Conservation (phyloP, 2,329 filamentous ascomycete species). For the Trichophyton equinum region DNA sequence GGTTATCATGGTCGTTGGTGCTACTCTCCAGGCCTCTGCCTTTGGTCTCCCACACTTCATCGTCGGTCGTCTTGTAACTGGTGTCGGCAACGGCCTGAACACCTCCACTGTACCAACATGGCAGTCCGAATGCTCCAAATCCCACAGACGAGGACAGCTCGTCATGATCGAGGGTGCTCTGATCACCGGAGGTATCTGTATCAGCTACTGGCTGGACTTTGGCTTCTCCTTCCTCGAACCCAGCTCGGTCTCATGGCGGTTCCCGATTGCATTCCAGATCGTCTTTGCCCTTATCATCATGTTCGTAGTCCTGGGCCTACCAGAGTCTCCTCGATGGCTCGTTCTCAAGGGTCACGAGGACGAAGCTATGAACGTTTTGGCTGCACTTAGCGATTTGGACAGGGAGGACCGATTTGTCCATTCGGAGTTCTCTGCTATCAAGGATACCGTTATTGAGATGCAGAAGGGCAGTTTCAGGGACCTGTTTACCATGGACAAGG, state of each 20-base stretch:
- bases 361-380: slow-evolving; percentile 37
- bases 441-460: slow-evolving; percentile 41
- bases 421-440: slow-evolving; percentile 40
- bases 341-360: slow-evolving; percentile 44
- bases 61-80: slow-evolving; percentile 40
- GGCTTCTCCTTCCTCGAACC: slow-evolving; percentile 42
- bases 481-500: slow-evolving; percentile 46
- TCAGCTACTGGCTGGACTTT: slow-evolving; percentile 41
- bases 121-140: slow-evolving; percentile 41
- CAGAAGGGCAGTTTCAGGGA: slow-evolving; percentile 43
- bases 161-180: slow-evolving; percentile 43
- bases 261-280: slow-evolving; percentile 47
- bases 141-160: slow-evolving; percentile 39
- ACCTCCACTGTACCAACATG: slow-evolving; percentile 42
- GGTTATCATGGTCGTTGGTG: slow-evolving; percentile 39
- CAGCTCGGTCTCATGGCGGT: slow-evolving; percentile 40
- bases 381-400: slow-evolving; percentile 36
- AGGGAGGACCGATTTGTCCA: slow-evolving; percentile 35
- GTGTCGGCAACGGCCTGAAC: slow-evolving; percentile 42
- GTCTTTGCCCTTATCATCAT: slow-evolving; percentile 43
- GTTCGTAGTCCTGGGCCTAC: slow-evolving; percentile 37
- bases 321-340: slow-evolving; percentile 48
- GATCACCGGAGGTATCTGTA: slow-evolving; percentile 40
- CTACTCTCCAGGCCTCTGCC: slow-evolving; percentile 36
- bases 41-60: slow-evolving; percentile 40